phyloP scores from a whole-genome alignment of 1,284 basidiomycete genomes.

The Puccinia polysora region DNA sequence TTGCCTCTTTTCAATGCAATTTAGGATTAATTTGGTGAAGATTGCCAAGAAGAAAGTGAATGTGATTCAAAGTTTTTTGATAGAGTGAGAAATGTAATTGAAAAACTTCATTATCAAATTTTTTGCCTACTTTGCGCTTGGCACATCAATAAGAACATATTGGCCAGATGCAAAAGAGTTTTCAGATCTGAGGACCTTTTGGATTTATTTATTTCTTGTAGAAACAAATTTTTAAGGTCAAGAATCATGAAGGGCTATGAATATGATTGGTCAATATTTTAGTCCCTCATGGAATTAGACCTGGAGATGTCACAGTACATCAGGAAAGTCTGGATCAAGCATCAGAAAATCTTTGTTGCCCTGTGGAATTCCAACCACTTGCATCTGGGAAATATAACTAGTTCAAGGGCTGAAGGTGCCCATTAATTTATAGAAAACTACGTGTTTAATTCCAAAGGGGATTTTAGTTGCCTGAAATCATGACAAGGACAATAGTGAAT shows the following conservation, averaged over 20 bases:
- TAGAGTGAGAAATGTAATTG: too few species aligned
- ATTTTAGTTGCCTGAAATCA: neutral
- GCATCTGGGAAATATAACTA: neutral
- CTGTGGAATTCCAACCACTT: neutral
- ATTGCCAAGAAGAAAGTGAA: too few species aligned
- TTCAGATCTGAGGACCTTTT: neutral
- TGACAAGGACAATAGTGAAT: neutral
- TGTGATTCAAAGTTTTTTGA: too few species aligned
- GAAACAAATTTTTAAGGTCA: neutral
- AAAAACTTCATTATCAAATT: too few species aligned
- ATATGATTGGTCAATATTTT: neutral
- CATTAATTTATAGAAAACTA: too few species aligned
- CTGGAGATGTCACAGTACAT: neutral
- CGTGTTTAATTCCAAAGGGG: neutral
- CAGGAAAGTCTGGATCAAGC: neutral
- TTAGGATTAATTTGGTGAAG: too few species aligned
- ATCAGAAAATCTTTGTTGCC: neutral
- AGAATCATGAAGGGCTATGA: neutral
- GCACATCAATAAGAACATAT: neutral
- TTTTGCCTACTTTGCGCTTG: neutral
- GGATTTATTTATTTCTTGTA: neutral
- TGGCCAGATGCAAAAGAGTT: neutral
- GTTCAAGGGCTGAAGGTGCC: neutral
- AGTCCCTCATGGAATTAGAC: neutral
- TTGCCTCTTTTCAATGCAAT: too few species aligned